Evolutionary conservation across 495 filamentous ascomycete genomes (phyloP).

Genomic region (Annulohypoxylon nitens): DNA sequence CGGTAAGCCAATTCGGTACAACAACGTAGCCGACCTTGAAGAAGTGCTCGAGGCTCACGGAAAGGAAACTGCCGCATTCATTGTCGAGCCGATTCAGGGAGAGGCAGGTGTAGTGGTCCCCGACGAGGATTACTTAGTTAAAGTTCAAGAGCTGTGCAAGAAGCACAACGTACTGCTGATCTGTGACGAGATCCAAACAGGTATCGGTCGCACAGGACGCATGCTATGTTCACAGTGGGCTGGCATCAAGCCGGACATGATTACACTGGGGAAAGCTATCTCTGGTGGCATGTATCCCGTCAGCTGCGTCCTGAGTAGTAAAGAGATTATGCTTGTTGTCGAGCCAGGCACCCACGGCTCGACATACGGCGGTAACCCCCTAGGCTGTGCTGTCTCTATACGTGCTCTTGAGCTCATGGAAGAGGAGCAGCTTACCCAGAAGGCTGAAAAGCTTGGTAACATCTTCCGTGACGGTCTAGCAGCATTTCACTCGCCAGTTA

Average conservation of each 20-base stretch:
- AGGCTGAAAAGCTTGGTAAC: constrained; percentile 82
- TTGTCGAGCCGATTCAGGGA: constrained; percentile 98
- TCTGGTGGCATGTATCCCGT: constrained; percentile 99
- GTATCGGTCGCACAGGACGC: constrained; percentile 93
- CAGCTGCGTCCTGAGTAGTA: constrained; percentile 88
- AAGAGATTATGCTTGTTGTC: constrained; percentile 96
- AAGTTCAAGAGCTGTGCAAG: constrained; percentile 88
- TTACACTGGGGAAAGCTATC: constrained; percentile 96
- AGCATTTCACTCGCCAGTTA: constrained; percentile 78
- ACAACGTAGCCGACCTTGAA: constrained; percentile 84
- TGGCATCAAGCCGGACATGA: constrained; percentile 92
- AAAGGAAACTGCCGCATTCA: constrained; percentile 87
- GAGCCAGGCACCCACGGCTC: constrained; percentile 97
- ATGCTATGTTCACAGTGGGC: constrained; percentile 96
- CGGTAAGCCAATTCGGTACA: constrained; percentile 82
- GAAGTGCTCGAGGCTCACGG: constrained; percentile 84
- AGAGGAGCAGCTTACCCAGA: constrained; percentile 88
- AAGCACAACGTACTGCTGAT: constrained; percentile 95
- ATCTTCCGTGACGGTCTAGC: constrained; percentile 84
- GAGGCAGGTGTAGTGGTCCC: constrained; percentile 98
- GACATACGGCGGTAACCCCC: constrained; percentile 96
- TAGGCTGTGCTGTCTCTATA: constrained; percentile 97
- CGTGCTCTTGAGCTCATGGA: constrained; percentile 93
- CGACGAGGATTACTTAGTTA: constrained; percentile 85
- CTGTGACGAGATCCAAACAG: constrained; percentile 98